Percentiles rank a stretch among this genome's conserved stretches.
Conservation (phyloP, 2,329 filamentous ascomycete species). For the Calonectria pteridis region DNA sequence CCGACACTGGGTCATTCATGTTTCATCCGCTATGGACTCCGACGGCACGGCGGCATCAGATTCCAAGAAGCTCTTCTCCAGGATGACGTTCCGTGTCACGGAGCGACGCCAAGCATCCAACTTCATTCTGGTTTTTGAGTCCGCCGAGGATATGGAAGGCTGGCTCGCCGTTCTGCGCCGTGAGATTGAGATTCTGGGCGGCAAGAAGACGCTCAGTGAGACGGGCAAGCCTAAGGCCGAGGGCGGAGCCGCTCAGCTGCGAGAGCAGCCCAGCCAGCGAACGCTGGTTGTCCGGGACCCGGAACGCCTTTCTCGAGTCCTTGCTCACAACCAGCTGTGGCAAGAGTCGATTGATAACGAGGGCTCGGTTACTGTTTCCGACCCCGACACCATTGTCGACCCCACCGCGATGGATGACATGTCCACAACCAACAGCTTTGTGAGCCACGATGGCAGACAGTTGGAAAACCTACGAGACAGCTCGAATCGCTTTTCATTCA, state of each 20-base stretch:
- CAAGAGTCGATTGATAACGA: conserved; percentile 29
- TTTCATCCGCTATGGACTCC: conserved; percentile 74
- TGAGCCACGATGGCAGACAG: conserved; percentile 70
- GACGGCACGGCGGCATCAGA: conserved; percentile 65
- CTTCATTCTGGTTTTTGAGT: conserved; percentile 80
- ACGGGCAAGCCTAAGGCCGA: conserved; percentile 65
- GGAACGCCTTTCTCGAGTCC: conserved; percentile 56
- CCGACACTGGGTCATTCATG: conserved; percentile 83
- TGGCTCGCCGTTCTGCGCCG: conserved; percentile 79
- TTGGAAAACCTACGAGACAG: conserved; percentile 70
- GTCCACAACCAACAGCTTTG: conserved; percentile 69
- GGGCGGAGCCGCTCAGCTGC: conserved; percentile 49
- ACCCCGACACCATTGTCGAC: conserved; percentile 50
- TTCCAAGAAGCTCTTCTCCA: conserved; percentile 73
- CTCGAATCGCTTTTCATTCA: conserved; percentile 68
- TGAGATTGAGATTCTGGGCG: conserved; percentile 78
- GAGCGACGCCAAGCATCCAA: conserved; percentile 71
- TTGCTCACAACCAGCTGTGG: conserved; percentile 30
- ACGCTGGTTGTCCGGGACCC: conserved; percentile 62
- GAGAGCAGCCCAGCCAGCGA: conserved; percentile 58
- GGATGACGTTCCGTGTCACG: conserved; percentile 67
- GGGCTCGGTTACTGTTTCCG: conserved; percentile 30
- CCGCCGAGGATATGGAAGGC: conserved; percentile 78
- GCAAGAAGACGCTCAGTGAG: conserved; percentile 73
- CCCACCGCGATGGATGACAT: conserved; percentile 63